Percentiles rank a stretch among this genome's conserved stretches.
Conservation (phyloP, 768 basidiomycete genomes). For the Pulveroboletus sp. region DNA sequence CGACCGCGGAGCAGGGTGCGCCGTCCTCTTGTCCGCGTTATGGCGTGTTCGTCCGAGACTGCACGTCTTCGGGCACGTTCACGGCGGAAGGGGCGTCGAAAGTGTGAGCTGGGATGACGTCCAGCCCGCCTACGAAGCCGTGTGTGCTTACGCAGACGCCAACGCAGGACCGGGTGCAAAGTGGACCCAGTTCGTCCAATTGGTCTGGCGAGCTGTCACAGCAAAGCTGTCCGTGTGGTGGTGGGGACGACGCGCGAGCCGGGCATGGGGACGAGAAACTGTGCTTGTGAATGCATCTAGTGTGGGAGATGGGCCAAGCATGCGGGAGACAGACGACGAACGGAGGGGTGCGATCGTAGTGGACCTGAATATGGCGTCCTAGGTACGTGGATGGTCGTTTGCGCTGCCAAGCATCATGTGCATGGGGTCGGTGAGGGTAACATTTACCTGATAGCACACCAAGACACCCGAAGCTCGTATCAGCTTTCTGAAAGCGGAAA, state of each 20-base stretch:
- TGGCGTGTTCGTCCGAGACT: constrained; percentile 35
- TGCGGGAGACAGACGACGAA: constrained; percentile 16
- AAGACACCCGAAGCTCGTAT: no score
- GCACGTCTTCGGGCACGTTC: constrained; percentile 44
- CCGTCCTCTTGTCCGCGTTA: constrained; percentile 29
- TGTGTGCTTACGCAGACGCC: constrained; percentile 14
- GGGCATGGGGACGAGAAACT: constrained; percentile 16
- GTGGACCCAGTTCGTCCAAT: constrained; percentile 13
- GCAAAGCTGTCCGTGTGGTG: constrained; percentile 2
- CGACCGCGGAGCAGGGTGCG: constrained; percentile 32
- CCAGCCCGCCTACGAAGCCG: constrained; percentile 29
- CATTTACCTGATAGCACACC: not conserved
- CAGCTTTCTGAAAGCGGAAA: no score
- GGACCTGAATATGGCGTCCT: constrained; percentile 16
- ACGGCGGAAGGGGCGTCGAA: constrained; percentile 35
- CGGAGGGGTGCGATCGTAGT: constrained; percentile 28
- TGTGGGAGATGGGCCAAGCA: constrained; percentile 17
- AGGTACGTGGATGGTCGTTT: not conserved
- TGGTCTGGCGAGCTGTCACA: constrained; percentile 11
- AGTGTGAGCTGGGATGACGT: constrained; percentile 30
- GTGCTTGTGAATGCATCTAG: constrained; percentile 34
- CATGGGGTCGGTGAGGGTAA: not conserved
- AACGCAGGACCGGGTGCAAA: constrained; percentile 7
- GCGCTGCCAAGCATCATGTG: not conserved
- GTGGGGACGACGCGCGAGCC: constrained; percentile 9